Percentiles rank a stretch among this genome's conserved stretches.
Evolutionary conservation across 2,329 filamentous ascomycete species (phyloP).

Genomic region (Pseudogymnoascus sp.): DNA sequence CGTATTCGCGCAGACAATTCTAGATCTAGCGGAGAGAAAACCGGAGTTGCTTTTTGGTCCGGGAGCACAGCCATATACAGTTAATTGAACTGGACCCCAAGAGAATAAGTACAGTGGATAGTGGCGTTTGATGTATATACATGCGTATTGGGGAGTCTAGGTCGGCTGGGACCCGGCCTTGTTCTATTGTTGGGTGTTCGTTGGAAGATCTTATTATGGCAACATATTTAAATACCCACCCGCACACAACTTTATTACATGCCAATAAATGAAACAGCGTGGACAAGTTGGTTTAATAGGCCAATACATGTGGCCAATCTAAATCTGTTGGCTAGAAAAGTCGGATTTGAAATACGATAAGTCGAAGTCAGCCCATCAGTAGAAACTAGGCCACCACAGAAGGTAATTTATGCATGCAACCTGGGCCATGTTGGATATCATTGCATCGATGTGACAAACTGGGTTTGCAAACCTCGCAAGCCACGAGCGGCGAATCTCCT

Average conservation of each 20-base stretch:
- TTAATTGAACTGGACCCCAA: slow-evolving; percentile 15
- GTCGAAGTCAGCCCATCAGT: not conserved
- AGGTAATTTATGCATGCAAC: not conserved
- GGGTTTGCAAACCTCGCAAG: not conserved
- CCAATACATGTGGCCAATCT: not conserved
- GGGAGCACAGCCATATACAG: slow-evolving; percentile 51
- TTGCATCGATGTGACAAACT: not conserved
- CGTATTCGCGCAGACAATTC: slow-evolving; percentile 85
- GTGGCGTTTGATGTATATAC: not conserved
- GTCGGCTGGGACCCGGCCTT: not conserved
- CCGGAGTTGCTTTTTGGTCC: slow-evolving; percentile 77
- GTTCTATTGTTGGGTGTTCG: not conserved
- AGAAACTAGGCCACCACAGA: not conserved
- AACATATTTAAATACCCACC: not conserved
- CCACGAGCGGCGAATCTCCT: not conserved
- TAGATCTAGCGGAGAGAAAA: slow-evolving; percentile 83
- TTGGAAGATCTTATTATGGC: not conserved
- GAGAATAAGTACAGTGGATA: not conserved
- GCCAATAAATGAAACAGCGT: not conserved
- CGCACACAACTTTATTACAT: not conserved
- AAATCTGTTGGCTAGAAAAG: not conserved
- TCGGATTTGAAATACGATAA: not conserved
- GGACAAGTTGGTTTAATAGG: not conserved
- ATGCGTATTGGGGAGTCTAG: not conserved
- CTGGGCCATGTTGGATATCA: not conserved